These are phyloP conservation scores for Apium graveolens DNA, from an alignment of 129 eudicot species.

Conservation along the genomic window DNA sequence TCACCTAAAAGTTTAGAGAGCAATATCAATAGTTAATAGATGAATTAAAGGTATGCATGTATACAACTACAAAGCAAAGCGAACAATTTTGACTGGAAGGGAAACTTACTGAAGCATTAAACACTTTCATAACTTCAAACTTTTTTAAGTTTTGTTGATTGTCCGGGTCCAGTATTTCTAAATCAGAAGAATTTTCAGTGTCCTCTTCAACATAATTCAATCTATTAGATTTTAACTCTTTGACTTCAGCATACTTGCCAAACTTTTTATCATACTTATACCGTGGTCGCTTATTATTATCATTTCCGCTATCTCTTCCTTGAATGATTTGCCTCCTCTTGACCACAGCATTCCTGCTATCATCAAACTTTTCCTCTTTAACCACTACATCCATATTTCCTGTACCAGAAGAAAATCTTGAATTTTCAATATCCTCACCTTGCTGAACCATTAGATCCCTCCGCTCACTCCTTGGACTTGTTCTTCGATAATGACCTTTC, in stretches of 20 bases:
- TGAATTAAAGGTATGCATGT: not conserved
- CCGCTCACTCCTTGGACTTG: not conserved
- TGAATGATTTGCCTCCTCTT: not conserved
- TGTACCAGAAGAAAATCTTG: not conserved
- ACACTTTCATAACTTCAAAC: constrained; percentile 7
- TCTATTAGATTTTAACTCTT: not conserved
- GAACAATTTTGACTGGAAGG: not conserved
- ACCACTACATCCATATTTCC: not conserved
- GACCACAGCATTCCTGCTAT: not conserved
- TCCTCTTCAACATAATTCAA: not conserved
- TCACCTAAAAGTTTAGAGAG: not conserved
- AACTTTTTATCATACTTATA: not conserved
- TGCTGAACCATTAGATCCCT: not conserved
- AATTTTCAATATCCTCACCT: not conserved
- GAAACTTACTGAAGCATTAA: not conserved
- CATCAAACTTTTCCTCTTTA: not conserved
- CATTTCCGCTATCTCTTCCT: not conserved
- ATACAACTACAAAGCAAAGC: not conserved
- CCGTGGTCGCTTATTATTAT: not conserved
- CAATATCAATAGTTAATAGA: not conserved
- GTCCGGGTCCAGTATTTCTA: constrained; percentile 4
- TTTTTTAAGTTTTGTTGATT: not conserved
- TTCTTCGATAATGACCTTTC: not conserved
- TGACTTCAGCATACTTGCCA: not conserved
- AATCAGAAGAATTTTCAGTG: constrained; percentile 4